Base-by-base conservation (phyloP, 257 asterid species). In the Ajuga chamaepitys region DNA sequence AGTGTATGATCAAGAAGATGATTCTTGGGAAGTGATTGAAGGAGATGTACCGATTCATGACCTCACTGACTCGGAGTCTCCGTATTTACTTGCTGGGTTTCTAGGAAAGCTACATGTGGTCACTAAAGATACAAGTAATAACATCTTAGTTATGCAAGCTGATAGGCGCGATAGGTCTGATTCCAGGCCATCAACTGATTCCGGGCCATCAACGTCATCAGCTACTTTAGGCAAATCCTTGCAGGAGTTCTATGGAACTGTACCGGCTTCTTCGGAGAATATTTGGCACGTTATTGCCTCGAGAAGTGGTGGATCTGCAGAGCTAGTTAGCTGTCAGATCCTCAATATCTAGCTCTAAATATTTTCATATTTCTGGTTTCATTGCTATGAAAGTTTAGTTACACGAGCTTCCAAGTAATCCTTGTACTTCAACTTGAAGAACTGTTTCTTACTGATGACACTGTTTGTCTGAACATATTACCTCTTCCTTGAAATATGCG, bases 321-420 rank as follows among this genome's bases (percentile, higher is more conserved):
- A 91, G 84, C 89, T 91, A 8, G 89, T 91, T 67, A 86, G 96
- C 86, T 88, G 96, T 64, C 96, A 86, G 81, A 81, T 83, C 46
- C 89, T 91, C 37, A 78, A 84, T 60, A 67, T 88, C 51, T 91
- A 81, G 77, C 63, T 9, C 22, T 28, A 16, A 8, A 30, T 46
- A 25, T 58, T 58, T 41, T 60, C 47, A 9, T 59, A 10, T 50
- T 41, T 54, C 12, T 10, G 18, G 1, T 46, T 63, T 28, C 25
- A 18, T 44, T 24, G 41, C 41, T 46, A 5, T 35, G 20, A 11
- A 35, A 35, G 62, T 45, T 56, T 56, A 41, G 67, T 42, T 41
- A 42, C 22, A 42, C 68, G 28, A 45, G 45, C 30, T 16, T 52
- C 20, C 12, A 18, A 8, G 34, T 26, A 32, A 56, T 32, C 37